These are phyloP conservation scores for Cymbopogon citratus DNA, from an alignment of 176 grass and related monocot genomes.

Conservation along the genomic window DNA sequence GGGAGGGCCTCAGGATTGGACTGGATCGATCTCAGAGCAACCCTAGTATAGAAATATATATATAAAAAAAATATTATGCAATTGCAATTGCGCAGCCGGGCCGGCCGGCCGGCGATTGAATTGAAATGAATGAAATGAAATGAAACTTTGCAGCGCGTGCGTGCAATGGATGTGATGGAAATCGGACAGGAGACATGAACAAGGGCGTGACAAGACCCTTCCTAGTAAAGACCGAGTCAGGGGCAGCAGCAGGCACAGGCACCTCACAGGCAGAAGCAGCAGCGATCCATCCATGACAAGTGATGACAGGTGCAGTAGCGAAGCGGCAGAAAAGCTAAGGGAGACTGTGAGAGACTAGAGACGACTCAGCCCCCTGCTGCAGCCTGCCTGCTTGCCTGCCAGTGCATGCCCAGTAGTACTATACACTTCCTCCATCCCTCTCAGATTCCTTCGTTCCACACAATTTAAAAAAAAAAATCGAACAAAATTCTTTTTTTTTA, in stretches of 20 bases:
- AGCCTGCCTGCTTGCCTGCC: neutral
- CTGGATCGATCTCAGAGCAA: slow-evolving; percentile 31
- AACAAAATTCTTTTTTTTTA: no score
- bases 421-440: neutral
- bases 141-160: neutral
- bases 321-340: slow-evolving; percentile 41
- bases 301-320: slow-evolving; percentile 40
- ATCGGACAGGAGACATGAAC: slow-evolving; percentile 36
- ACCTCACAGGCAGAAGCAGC: neutral
- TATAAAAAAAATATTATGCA: neutral
- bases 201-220: slow-evolving; percentile 75
- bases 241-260: neutral
- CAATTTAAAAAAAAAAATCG: neutral
- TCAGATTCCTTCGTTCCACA: neutral
- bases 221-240: slow-evolving; percentile 72
- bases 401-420: no score
- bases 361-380: slow-evolving; percentile 20
- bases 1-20: neutral
- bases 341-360: slow-evolving; percentile 46
- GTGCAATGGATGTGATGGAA: slow-evolving; percentile 36
- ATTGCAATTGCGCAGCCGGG: neutral
- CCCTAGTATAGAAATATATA: slow-evolving; percentile 29
- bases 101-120: neutral
- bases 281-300: slow-evolving; percentile 60
- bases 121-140: neutral